Percentiles rank a stretch among this genome's conserved stretches.
phyloP scores from a whole-genome alignment of 2,329 filamentous ascomycete species.

The Ophiostoma sp. region DNA sequence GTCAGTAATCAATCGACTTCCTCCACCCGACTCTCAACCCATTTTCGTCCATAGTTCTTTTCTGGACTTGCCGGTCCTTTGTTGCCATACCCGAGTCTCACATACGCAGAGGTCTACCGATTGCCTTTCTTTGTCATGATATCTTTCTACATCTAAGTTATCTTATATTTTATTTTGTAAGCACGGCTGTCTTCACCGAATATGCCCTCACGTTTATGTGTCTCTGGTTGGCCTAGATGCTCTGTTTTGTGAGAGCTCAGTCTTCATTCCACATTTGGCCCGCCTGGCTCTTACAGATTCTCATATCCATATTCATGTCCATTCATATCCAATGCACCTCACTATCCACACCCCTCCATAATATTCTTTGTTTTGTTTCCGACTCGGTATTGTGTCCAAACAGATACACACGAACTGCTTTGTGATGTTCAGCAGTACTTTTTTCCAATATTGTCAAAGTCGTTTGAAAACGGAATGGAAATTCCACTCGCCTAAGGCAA shows the following conservation, averaged over 20 bases:
- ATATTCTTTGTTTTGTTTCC: background rate
- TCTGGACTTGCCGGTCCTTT: background rate
- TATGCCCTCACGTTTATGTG: background rate
- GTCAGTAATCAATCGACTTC: background rate
- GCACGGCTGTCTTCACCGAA: background rate
- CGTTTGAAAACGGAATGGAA: constrained; percentile 13
- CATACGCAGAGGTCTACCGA: background rate
- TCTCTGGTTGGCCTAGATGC: background rate
- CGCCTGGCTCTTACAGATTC: background rate
- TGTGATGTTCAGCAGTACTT: background rate
- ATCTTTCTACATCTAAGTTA: background rate
- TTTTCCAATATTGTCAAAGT: background rate
- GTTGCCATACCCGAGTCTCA: background rate
- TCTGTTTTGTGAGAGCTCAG: background rate
- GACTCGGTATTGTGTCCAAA: background rate
- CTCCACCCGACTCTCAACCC: background rate
- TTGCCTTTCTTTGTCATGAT: constrained; percentile 7
- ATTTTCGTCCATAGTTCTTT: background rate
- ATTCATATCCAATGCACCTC: background rate
- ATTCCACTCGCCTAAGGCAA: constrained; percentile 15
- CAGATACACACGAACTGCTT: background rate
- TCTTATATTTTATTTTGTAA: too few species aligned
- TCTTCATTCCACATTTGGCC: background rate
- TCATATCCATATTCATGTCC: background rate
- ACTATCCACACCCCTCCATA: constrained; percentile 4